phyloP scores from a whole-genome alignment of 1,284 basidiomycete genomes.

The Rhodotorula sp. region DNA sequence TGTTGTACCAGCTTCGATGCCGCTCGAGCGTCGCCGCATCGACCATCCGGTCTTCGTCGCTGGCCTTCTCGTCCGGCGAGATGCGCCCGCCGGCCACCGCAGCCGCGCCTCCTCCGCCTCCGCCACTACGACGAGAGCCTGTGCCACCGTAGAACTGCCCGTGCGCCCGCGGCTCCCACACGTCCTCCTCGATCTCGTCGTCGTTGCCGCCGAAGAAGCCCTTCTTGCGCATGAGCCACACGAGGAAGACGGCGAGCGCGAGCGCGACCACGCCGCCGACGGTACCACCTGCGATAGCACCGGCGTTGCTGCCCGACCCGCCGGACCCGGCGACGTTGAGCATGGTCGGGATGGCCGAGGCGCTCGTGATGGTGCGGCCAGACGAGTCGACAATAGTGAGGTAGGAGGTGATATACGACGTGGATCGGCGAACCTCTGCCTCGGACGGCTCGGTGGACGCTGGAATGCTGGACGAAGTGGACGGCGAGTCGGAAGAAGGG shows the following conservation, averaged over 20 bases:
- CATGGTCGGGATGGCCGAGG: constrained; percentile 17
- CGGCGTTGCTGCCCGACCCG: not conserved
- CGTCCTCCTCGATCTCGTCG: constrained; percentile 31
- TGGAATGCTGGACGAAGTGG: too few relatives aligned
- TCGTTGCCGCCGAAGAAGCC: constrained; percentile 21
- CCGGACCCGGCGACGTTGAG: constrained; percentile 10
- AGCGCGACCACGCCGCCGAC: constrained; percentile 31
- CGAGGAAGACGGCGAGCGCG: not conserved
- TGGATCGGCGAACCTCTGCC: not conserved
- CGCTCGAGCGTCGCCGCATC: constrained; percentile 25
- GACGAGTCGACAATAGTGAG: constrained; percentile 11
- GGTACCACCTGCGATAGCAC: constrained; percentile 32
- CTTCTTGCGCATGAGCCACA: constrained; percentile 18
- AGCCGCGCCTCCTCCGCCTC: constrained; percentile 1
- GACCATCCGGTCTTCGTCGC: constrained; percentile 18
- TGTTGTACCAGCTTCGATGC: constrained; percentile 28
- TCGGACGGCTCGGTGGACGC: not conserved
- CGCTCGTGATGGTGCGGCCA: constrained; percentile 3
- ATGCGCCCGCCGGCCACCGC: not conserved
- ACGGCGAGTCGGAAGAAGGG: too few relatives aligned
- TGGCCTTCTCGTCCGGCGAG: constrained; percentile 8
- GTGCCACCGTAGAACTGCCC: constrained; percentile 1
- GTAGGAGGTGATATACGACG: constrained; percentile 13
- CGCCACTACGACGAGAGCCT: not conserved
- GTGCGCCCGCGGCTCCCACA: constrained; percentile 25